Percentiles rank a stretch among this genome's conserved stretches.
Evolutionary conservation across 176 grass and related monocot genomes (phyloP).

Genomic region (Raddia distichophylla): DNA sequence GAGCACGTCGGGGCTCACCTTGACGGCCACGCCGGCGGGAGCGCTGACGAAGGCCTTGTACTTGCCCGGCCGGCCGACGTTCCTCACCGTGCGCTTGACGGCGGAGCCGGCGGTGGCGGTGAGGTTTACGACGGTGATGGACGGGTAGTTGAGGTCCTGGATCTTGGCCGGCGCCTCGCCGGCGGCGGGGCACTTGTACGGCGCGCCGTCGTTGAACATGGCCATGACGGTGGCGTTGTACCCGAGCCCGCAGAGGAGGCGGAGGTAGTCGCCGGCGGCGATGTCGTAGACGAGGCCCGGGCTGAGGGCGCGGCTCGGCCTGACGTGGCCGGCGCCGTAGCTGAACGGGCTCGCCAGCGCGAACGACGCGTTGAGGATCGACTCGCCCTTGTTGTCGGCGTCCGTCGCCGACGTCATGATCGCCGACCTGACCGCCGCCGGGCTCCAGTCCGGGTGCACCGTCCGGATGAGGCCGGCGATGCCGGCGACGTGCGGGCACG

Average conservation of each 20-base stretch:
- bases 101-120: neutral
- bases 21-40: constrained; percentile 50
- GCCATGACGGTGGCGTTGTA: constrained; percentile 58
- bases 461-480: constrained; percentile 62
- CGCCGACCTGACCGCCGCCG: constrained; percentile 65
- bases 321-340: constrained; percentile 69
- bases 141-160: constrained; percentile 78
- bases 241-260: constrained; percentile 64
- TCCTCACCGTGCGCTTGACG: constrained; percentile 61
- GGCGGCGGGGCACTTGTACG: constrained; percentile 57
- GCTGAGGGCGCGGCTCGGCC: constrained; percentile 51
- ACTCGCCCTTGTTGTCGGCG: constrained; percentile 49
- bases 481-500: constrained; percentile 78
- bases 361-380: constrained; percentile 50
- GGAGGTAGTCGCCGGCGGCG: constrained; percentile 54
- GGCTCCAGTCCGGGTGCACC: constrained; percentile 72
- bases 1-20: constrained; percentile 43
- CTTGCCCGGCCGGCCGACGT: constrained; percentile 50
- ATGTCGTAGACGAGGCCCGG: constrained; percentile 84
- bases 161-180: constrained; percentile 12
- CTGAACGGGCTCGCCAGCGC: constrained; percentile 53
- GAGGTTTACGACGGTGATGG: constrained; percentile 58
- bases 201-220: constrained; percentile 44
- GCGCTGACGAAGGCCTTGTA: constrained; percentile 48
- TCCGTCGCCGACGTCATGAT: constrained; percentile 75